Evolutionary conservation across 1,139 yeast genomes (phyloP).

Genomic region (Hansenula sp.): DNA sequence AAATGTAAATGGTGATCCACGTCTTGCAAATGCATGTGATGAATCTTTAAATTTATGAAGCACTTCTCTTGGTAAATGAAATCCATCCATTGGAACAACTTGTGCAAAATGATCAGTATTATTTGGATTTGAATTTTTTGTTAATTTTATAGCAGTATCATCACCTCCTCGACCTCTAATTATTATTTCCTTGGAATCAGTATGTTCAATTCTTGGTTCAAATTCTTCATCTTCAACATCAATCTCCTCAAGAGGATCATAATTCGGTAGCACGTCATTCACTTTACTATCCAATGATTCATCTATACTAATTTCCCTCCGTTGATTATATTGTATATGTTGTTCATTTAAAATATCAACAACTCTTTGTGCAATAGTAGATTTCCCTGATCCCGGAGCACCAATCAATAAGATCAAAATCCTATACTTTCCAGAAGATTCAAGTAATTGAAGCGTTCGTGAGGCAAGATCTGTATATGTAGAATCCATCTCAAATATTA

Average conservation of each 20-base stretch:
- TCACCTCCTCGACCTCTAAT: conserved; percentile 32
- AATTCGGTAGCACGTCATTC: conserved; percentile 14
- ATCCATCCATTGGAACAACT: conserved; percentile 75
- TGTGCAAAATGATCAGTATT: conserved; percentile 30
- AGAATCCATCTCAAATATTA: conserved; percentile 24
- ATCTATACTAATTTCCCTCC: background rate
- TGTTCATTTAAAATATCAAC: conserved; percentile 34
- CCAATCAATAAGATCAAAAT: conserved; percentile 62
- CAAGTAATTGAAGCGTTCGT: conserved; percentile 25
- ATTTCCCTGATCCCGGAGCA: conserved; percentile 81
- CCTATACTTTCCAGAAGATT: conserved; percentile 35
- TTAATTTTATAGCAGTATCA: conserved; percentile 18
- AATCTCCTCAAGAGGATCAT: conserved; percentile 29
- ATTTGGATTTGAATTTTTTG: background rate
- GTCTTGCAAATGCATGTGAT: conserved; percentile 49
- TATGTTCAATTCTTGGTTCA: conserved; percentile 21
- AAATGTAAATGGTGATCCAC: conserved; percentile 88
- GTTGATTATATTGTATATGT: conserved; percentile 4
- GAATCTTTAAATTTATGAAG: conserved; percentile 51
- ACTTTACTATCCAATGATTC: conserved; percentile 4
- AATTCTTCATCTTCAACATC: conserved; percentile 43
- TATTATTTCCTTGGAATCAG: conserved; percentile 7
- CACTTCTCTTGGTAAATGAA: conserved; percentile 60
- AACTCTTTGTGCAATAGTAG: conserved; percentile 53
- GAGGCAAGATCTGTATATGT: conserved; percentile 26